These are phyloP conservation scores for Boechera divaricarpa DNA, from an alignment of 345 rosid species.

Conservation along the genomic window DNA sequence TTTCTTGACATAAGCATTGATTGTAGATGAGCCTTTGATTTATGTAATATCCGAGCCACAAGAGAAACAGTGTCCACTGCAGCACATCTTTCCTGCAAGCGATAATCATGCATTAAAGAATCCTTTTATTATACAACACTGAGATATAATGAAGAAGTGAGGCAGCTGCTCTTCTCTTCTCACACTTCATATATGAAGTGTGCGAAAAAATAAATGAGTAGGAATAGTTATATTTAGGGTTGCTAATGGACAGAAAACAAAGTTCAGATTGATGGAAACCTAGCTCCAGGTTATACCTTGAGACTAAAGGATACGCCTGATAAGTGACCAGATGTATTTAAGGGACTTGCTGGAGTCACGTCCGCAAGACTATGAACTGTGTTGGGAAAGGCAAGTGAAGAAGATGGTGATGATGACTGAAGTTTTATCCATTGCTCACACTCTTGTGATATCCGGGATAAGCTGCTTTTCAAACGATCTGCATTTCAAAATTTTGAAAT, in stretches of 20 bases:
- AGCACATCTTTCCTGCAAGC: slow-evolving; percentile 93
- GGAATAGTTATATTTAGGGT: slow-evolving; percentile 4
- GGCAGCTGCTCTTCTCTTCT: slow-evolving; percentile 28
- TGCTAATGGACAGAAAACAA: slow-evolving; percentile 10
- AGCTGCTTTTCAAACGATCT: slow-evolving; percentile 72
- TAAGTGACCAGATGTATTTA: slow-evolving; percentile 51
- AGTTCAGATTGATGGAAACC: slow-evolving; percentile 20
- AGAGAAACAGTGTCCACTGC: slow-evolving; percentile 80
- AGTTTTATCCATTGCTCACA: slow-evolving; percentile 95
- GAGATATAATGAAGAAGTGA: slow-evolving; percentile 8
- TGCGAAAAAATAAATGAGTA: background rate
- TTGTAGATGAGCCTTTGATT: slow-evolving; percentile 90
- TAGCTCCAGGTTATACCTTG: slow-evolving; percentile 61
- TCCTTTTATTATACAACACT: slow-evolving; percentile 15
- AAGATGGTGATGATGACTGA: slow-evolving; percentile 55
- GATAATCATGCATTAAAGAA: slow-evolving; percentile 33
- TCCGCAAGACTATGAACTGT: slow-evolving; percentile 58
- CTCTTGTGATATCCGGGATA: slow-evolving; percentile 86
- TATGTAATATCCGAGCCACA: slow-evolving; percentile 84
- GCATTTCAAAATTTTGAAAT: slow-evolving; percentile 30
- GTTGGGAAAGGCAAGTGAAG: slow-evolving; percentile 57
- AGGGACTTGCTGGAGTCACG: slow-evolving; percentile 66
- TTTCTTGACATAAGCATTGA: slow-evolving; percentile 88
- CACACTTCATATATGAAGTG: slow-evolving; percentile 29
- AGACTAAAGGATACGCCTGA: slow-evolving; percentile 71